A percentile compares a stretch with the other conserved stretches of the same genome.
phyloP scores from a whole-genome alignment of 2,329 filamentous ascomycete genomes.

The Aotearoamyces nothofagi region DNA sequence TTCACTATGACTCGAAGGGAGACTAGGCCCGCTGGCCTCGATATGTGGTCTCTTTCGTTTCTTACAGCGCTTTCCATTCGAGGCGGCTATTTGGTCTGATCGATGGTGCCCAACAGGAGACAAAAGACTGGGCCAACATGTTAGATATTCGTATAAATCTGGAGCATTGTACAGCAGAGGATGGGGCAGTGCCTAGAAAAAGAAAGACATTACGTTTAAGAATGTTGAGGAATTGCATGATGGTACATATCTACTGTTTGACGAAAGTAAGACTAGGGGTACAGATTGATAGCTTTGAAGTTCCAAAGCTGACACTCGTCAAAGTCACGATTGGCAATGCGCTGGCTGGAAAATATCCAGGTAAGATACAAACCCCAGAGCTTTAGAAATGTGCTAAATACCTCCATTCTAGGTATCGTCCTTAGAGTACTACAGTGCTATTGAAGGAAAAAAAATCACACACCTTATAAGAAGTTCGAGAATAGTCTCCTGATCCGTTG shows the following conservation, averaged over 20 bases:
- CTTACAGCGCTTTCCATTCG: constrained; percentile 43
- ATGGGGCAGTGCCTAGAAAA: too few relatives aligned
- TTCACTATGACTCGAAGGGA: constrained; percentile 4
- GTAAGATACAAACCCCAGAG: too few relatives aligned
- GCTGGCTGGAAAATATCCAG: too few relatives aligned
- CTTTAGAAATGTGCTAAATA: too few relatives aligned
- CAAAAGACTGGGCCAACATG: constrained; percentile 35
- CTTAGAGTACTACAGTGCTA: not conserved
- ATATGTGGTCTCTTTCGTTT: constrained; percentile 32
- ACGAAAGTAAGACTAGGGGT: too few relatives aligned
- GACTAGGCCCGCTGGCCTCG: constrained; percentile 9
- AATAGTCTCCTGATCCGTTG: constrained; percentile 45
- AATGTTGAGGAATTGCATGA: not conserved
- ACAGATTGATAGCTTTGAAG: too few relatives aligned
- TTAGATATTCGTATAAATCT: too few relatives aligned
- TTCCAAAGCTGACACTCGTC: too few relatives aligned
- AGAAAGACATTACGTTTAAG: constrained; percentile 2
- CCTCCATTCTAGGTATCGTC: not conserved
- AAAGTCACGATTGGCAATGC: too few relatives aligned
- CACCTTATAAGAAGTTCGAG: constrained; percentile 54
- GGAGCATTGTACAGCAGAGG: too few relatives aligned
- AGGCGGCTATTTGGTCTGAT: constrained; percentile 33
- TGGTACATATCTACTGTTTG: too few relatives aligned
- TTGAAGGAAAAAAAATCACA: constrained; percentile 10
- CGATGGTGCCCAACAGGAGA: constrained; percentile 49